These are phyloP conservation scores for Stephania cephalantha DNA, from an alignment of 164 flowering plant genomes.

Conservation along the genomic window DNA sequence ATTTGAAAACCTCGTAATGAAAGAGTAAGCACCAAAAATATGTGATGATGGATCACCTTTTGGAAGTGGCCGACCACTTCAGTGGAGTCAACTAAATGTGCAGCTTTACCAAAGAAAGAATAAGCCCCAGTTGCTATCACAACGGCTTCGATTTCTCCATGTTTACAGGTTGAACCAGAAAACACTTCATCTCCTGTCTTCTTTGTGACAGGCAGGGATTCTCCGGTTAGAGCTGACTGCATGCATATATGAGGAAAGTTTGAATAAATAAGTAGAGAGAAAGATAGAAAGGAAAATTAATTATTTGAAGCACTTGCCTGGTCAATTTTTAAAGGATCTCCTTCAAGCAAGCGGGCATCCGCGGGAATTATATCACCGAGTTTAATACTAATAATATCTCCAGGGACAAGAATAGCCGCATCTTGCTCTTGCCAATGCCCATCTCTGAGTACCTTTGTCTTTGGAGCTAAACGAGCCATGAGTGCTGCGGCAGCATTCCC, in stretches of 20 bases:
- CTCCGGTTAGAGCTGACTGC: slow-evolving; percentile 92
- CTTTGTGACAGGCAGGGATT: slow-evolving; percentile 77
- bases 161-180: slow-evolving; percentile 83
- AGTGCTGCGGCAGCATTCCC: slow-evolving; percentile 86
- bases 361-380: slow-evolving; percentile 89
- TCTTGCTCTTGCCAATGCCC: slow-evolving; percentile 80
- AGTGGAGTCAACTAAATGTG: slow-evolving; percentile 69
- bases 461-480: slow-evolving; percentile 83
- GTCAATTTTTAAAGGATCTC: slow-evolving; percentile 71
- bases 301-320: slow-evolving; percentile 42
- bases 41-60: slow-evolving; percentile 26
- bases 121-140: slow-evolving; percentile 76
- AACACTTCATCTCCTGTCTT: slow-evolving; percentile 72
- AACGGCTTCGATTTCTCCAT: slow-evolving; percentile 78
- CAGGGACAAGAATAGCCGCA: slow-evolving; percentile 76
- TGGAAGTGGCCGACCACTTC: slow-evolving; percentile 80
- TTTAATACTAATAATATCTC: slow-evolving; percentile 80
- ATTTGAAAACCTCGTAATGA: not conserved
- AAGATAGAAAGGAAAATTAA: not conserved
- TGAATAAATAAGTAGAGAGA: not conserved
- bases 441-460: slow-evolving; percentile 74
- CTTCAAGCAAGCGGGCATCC: slow-evolving; percentile 85
- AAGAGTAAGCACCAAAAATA: not conserved
- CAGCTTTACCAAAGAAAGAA: slow-evolving; percentile 78
- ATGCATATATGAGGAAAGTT: slow-evolving; percentile 21